Evolutionary conservation across 441 rosid genomes (phyloP), one percentile per base, ranked within the genome.

Genomic region (Populus hybrid): DNA sequence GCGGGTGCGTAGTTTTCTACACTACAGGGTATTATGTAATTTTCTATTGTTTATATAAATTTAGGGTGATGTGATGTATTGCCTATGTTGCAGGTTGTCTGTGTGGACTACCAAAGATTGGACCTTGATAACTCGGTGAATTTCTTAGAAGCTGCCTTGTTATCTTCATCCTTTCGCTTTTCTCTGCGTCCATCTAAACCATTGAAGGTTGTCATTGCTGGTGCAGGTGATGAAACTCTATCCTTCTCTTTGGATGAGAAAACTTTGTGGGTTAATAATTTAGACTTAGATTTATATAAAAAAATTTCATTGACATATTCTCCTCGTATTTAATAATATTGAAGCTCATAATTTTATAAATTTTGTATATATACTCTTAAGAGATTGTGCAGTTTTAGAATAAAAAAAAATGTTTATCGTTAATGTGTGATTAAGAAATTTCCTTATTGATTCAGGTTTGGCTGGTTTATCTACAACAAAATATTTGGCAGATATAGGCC

Each of bases 401-500:
- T 45, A 4, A 45, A 45, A 14, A 45, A 45, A 45, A 45, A 4
- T 45, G 7, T 45, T 45, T 4, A 29, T 29, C 31, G 31, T 53
- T 53, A 11, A 2, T 45, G 8, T 53, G 61, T 6, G 33, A 26
- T 10, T 40, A 50, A 31, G 14, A 73, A 9, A 14, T 75, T 79
- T 74, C n/a, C 28, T 33, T 53, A 75, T 74, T 67, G 31, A 74
- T 83, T 81, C 87, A 95, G 95, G 98, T 74, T 89, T 93, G 94
- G 97, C 97, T 79, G 98, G 99, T 79, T 88, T 95, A 82, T 91
- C 98, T 10, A 90, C 99, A 33, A 95, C 94, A 64, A 93, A 95
- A 76, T 95, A 95, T 88, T 83, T 95, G 79, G 97, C 98, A 10
- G 99, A 92, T 90, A 95, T 97, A 77, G 97, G 99, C 67, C 99